Evolutionary conservation across 495 filamentous ascomycete species (phyloP).

Genomic region (Xylaria flabelliformis): DNA sequence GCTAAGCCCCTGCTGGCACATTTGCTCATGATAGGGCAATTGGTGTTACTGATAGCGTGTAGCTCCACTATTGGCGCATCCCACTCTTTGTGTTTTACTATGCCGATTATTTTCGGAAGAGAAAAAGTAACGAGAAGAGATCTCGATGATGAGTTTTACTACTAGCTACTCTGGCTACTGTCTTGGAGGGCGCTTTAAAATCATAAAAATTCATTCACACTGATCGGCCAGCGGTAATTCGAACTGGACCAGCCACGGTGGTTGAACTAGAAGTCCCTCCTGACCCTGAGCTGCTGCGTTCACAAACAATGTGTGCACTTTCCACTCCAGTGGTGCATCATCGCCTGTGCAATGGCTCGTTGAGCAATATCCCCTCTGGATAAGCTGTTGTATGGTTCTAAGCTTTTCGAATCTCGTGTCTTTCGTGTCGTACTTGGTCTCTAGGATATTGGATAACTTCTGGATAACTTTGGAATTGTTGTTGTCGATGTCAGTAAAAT

Average conservation of each 20-base stretch:
- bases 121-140: too few relatives aligned
- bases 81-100: neutral
- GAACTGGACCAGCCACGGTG: slow-evolving; percentile 8
- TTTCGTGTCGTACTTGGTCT: slow-evolving; percentile 26
- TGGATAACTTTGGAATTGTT: slow-evolving; percentile 50
- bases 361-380: slow-evolving; percentile 1
- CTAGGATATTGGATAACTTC: slow-evolving; percentile 39
- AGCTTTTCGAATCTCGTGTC: slow-evolving; percentile 38
- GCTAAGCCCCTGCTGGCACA: neutral
- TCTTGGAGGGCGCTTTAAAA: neutral
- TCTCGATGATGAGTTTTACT: neutral
- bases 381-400: slow-evolving; percentile 19
- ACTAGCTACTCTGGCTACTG: neutral
- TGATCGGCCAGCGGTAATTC: slow-evolving; percentile 7
- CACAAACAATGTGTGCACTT: slow-evolving; percentile 69
- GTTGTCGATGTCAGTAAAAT: slow-evolving; percentile 46
- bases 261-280: neutral
- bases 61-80: neutral
- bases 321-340: slow-evolving; percentile 32
- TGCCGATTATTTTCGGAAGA: too few relatives aligned
- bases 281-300: slow-evolving; percentile 64
- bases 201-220: neutral
- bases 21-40: slow-evolving; percentile 11
- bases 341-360: slow-evolving; percentile 42
- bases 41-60: slow-evolving; percentile 1